Percentiles rank a stretch among this genome's conserved stretches.
These are phyloP conservation scores for Nicotiana paniculata DNA, from an alignment of 257 asterid genomes.

Conservation along the genomic window DNA sequence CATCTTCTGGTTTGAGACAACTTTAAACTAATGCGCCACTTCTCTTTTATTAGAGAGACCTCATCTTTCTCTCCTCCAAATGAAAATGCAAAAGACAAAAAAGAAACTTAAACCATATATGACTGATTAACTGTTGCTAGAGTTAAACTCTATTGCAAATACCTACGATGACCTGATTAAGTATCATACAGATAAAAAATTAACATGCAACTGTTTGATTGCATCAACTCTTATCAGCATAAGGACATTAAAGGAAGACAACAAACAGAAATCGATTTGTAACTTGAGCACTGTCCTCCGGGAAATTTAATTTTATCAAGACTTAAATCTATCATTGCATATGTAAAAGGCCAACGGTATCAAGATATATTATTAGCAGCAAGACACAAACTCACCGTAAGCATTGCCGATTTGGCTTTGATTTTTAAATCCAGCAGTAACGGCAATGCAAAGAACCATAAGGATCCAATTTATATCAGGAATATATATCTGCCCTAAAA, in stretches of 20 bases:
- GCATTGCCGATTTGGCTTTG: constrained; percentile 98
- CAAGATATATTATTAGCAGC: neutral
- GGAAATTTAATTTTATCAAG: neutral
- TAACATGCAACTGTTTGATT: neutral
- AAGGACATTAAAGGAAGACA: neutral
- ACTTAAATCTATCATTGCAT: neutral
- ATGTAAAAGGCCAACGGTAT: neutral
- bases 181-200: neutral
- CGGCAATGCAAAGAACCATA: constrained; percentile 92
- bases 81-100: neutral
- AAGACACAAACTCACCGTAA: constrained; percentile 47
- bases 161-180: neutral
- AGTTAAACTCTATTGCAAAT: neutral
- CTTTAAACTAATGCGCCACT: constrained; percentile 2
- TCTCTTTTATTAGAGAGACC: neutral
- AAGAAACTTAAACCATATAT: neutral
- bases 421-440: constrained; percentile 91
- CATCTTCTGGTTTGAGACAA: neutral
- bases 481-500: constrained; percentile 84
- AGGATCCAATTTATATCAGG: constrained; percentile 98
- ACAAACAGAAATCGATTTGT: neutral
- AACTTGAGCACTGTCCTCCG: neutral
- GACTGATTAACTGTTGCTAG: neutral
- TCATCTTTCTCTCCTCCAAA: neutral
- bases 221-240: neutral